These are phyloP conservation scores for Ambrosiella cleistominuta DNA, from an alignment of 2,329 filamentous ascomycete genomes.

Conservation along the genomic window DNA sequence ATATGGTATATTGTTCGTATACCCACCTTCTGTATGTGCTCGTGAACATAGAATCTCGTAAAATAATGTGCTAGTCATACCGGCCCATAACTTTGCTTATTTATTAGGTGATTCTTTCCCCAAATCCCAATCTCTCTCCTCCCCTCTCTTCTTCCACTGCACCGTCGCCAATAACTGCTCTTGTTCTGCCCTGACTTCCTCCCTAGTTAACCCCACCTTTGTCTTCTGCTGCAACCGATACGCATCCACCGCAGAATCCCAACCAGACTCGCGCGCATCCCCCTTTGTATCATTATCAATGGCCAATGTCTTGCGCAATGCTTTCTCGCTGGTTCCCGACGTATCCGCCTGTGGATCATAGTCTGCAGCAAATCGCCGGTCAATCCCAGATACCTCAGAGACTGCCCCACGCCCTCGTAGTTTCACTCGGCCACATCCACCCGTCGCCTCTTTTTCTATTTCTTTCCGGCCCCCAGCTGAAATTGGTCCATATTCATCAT, in stretches of 20 bases:
- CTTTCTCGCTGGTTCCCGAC: neutral
- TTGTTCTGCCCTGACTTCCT: constrained; percentile 27
- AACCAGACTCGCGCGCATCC: constrained; percentile 39
- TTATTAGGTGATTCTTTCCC: constrained; percentile 25
- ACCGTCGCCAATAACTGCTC: constrained; percentile 41
- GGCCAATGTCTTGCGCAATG: neutral
- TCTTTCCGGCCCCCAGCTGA: neutral
- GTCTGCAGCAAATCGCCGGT: constrained; percentile 56
- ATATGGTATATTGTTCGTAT: too few relatives aligned
- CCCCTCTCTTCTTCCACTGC: constrained; percentile 52
- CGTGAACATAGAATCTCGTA: neutral
- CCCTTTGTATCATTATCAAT: neutral
- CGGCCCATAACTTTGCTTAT: constrained; percentile 8
- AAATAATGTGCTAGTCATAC: neutral
- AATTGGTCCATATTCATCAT: constrained; percentile 2
- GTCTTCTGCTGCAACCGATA: constrained; percentile 56
- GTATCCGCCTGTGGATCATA: constrained; percentile 40
- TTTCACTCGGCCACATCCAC: constrained; percentile 18
- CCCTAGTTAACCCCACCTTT: neutral
- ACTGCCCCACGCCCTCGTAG: constrained; percentile 56
- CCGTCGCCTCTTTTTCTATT: neutral
- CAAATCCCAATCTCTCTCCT: constrained; percentile 43
- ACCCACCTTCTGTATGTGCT: too few relatives aligned
- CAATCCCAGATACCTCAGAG: constrained; percentile 48
- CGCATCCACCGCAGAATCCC: constrained; percentile 65